phyloP scores from a whole-genome alignment of 805 yeast species.

The Lipomyces yamanashiensis region DNA sequence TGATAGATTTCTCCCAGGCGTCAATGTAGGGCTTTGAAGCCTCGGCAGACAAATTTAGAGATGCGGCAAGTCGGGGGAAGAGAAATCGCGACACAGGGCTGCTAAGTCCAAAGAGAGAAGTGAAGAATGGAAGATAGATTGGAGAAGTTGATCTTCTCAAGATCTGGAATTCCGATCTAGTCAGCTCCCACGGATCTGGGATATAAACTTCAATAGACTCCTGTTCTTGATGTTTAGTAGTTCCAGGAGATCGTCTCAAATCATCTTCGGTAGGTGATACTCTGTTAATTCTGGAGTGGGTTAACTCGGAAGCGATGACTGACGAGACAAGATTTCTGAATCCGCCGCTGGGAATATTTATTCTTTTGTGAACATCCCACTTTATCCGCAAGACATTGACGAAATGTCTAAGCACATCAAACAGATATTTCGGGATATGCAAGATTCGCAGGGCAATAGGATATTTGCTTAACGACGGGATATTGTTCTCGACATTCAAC shows the following conservation, averaged over 20 bases:
- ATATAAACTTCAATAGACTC: slow-evolving; percentile 39
- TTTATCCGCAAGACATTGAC: neutral
- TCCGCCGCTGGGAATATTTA: neutral
- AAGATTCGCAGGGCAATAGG: neutral
- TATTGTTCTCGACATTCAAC: neutral
- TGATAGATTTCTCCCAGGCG: slow-evolving; percentile 12
- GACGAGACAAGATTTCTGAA: slow-evolving; percentile 14
- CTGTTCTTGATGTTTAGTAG: neutral
- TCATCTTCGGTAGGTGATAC: neutral
- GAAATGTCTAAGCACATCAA: neutral
- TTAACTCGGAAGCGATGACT: slow-evolving; percentile 11
- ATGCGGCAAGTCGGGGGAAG: slow-evolving; percentile 8
- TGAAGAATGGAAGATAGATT: neutral
- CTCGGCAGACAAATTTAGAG: slow-evolving; percentile 9
- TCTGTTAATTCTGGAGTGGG: slow-evolving; percentile 1
- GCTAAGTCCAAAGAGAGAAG: slow-evolving; percentile 8
- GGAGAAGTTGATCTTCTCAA: slow-evolving; percentile 53
- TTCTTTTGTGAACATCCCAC: slow-evolving; percentile 1
- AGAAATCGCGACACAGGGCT: slow-evolving; percentile 3
- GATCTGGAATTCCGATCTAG: slow-evolving; percentile 56
- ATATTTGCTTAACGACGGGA: slow-evolving; percentile 13
- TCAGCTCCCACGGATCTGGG: slow-evolving; percentile 45
- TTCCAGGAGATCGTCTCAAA: neutral
- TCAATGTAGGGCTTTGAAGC: neutral
- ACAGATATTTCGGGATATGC: neutral